Conservation (phyloP, 2,329 filamentous ascomycete genomes). For the Pestalotiopsis sp. region DNA sequence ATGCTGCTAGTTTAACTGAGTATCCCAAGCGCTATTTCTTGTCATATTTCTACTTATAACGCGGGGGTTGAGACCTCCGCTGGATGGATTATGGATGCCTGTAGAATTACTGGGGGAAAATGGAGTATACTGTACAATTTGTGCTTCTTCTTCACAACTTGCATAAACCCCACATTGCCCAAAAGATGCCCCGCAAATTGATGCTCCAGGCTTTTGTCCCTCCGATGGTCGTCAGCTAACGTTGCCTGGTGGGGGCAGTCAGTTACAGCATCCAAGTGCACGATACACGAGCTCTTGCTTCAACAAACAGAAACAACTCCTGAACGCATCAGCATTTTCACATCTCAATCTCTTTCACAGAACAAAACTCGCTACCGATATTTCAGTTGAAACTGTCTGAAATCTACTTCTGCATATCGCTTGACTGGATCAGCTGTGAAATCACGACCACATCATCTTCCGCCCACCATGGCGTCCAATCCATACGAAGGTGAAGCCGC, state of each 20-base stretch:
- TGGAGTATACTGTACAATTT: not conserved
- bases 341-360: not conserved
- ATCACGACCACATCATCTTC: not conserved
- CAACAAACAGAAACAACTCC: not conserved
- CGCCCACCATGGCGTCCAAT: slow-evolving; percentile 32
- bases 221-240: slow-evolving; percentile 4
- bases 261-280: not conserved
- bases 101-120: not conserved
- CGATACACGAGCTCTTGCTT: not conserved
- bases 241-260: slow-evolving; percentile 6
- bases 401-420: not conserved
- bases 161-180: not conserved
- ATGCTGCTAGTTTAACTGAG: not conserved
- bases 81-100: not conserved
- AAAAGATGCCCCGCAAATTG: not conserved
- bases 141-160: not conserved
- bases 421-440: not conserved
- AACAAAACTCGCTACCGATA: not conserved
- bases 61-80: not conserved
- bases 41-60: not conserved
- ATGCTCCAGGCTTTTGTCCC: not conserved
- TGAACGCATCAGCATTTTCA: not conserved
- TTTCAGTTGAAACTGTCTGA: too few relatives aligned
- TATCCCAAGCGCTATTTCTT: not conserved
- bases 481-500: slow-evolving; percentile 33